These are phyloP conservation scores for Meyerozyma carpophila DNA, from an alignment of 1,139 yeast genomes.

Conservation along the genomic window DNA sequence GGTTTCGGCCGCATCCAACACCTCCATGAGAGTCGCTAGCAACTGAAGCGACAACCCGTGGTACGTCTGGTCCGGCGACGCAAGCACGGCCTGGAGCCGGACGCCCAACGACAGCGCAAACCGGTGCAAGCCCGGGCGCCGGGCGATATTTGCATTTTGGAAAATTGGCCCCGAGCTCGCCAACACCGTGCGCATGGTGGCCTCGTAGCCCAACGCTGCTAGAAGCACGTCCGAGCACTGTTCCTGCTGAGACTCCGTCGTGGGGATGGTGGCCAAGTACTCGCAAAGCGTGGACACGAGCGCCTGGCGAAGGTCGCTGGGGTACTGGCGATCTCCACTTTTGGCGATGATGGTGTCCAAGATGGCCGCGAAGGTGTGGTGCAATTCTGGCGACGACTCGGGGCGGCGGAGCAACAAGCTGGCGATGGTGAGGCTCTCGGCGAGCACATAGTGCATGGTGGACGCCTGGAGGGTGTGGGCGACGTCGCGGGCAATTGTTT, in stretches of 20 bases:
- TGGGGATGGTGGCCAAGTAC: neutral
- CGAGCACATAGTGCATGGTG: slow-evolving; percentile 14
- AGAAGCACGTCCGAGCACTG: neutral
- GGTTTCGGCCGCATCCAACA: neutral
- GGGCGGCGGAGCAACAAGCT: slow-evolving; percentile 3
- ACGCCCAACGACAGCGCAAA: neutral
- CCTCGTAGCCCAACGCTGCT: neutral
- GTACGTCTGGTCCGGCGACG: neutral
- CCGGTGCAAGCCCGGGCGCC: neutral
- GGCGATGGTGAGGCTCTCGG: slow-evolving; percentile 40
- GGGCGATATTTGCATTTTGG: neutral
- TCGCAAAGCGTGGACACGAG: neutral
- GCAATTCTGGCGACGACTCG: neutral
- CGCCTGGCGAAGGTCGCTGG: neutral
- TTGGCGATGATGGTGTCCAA: neutral
- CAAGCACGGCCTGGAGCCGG: neutral
- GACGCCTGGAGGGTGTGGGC: neutral
- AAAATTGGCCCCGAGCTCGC: neutral
- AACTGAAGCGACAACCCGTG: neutral
- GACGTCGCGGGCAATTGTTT: neutral
- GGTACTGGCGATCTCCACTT: neutral
- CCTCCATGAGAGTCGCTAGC: neutral
- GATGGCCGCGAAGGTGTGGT: neutral
- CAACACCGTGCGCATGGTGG: neutral
- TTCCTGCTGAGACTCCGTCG: neutral